phyloP scores from a whole-genome alignment of 805 yeast genomes.

The Sugiyamaella americana region DNA sequence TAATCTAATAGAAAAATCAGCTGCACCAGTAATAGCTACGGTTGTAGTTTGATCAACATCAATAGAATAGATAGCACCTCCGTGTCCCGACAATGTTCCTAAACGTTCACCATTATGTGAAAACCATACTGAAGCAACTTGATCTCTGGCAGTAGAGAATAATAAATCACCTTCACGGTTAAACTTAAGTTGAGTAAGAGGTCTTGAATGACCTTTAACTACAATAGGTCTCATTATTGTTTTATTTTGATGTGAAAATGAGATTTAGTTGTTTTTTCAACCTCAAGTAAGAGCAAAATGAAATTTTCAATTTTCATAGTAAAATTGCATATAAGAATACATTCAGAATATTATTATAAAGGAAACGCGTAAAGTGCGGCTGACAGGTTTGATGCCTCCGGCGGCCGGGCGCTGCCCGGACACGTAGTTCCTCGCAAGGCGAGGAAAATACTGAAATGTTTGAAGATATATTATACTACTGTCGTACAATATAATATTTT shows the following conservation, averaged over 20 bases:
- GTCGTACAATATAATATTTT: too few species aligned
- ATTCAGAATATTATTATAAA: too few species aligned
- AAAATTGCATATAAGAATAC: too few species aligned
- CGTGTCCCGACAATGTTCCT: slow-evolving; percentile 85
- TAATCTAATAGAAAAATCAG: slow-evolving; percentile 77
- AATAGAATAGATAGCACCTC: slow-evolving; percentile 92
- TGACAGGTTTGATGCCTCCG: too few species aligned
- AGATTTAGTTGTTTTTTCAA: too few species aligned
- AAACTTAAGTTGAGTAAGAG: slow-evolving; percentile 52
- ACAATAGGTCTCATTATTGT: slow-evolving; percentile 50
- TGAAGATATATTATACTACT: too few species aligned
- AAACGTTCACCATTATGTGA: slow-evolving; percentile 93
- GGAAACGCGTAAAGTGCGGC: too few species aligned
- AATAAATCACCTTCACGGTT: slow-evolving; percentile 93
- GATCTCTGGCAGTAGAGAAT: slow-evolving; percentile 88
- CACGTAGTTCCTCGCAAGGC: too few species aligned
- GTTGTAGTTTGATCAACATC: slow-evolving; percentile 71
- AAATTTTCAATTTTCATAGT: neutral
- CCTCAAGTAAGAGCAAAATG: neutral
- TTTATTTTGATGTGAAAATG: too few species aligned
- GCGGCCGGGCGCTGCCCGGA: too few species aligned
- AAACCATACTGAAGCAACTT: slow-evolving; percentile 86
- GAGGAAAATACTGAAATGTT: too few species aligned
- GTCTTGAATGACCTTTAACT: slow-evolving; percentile 12
- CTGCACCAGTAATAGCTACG: slow-evolving; percentile 79